Conservation (phyloP, 139 green algal species). For the Chlorella sp. region DNA sequence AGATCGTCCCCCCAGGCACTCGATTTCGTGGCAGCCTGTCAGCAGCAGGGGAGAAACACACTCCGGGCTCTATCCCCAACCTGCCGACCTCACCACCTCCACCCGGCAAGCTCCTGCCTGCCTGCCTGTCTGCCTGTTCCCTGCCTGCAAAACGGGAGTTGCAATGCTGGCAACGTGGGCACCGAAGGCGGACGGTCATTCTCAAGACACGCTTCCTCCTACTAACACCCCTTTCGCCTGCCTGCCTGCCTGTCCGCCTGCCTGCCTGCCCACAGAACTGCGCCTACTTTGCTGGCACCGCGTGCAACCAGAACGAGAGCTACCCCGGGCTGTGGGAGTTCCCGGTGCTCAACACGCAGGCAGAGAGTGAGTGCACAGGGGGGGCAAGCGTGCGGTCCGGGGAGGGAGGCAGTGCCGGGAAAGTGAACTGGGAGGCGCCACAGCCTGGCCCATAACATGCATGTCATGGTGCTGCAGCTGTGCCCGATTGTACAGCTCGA, state of each 20-base stretch:
- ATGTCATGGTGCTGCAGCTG: neutral
- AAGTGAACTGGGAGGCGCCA: no score
- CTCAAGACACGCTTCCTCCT: no score
- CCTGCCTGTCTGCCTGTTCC: no score
- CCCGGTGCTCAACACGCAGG: constrained; percentile 21
- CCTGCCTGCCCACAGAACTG: constrained; percentile 29
- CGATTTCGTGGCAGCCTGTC: no score
- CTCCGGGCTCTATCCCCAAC: no score
- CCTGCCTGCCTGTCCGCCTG: neutral
- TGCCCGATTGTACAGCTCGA: neutral
- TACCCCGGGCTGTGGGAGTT: constrained; percentile 34
- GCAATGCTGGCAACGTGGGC: no score
- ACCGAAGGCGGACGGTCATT: no score
- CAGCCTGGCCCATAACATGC: neutral
- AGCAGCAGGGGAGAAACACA: no score
- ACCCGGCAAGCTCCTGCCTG: no score
- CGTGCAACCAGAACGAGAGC: constrained; percentile 7
- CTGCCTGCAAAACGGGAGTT: no score
- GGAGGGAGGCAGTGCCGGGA: neutral
- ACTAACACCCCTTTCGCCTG: neutral
- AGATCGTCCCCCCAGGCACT: no score
- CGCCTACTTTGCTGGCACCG: constrained; percentile 17
- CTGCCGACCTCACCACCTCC: no score
- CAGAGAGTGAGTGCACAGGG: neutral
- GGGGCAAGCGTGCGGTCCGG: neutral